Base-by-base conservation (phyloP, 1,139 yeast species). In the Sugiyamaella neomexicana region DNA sequence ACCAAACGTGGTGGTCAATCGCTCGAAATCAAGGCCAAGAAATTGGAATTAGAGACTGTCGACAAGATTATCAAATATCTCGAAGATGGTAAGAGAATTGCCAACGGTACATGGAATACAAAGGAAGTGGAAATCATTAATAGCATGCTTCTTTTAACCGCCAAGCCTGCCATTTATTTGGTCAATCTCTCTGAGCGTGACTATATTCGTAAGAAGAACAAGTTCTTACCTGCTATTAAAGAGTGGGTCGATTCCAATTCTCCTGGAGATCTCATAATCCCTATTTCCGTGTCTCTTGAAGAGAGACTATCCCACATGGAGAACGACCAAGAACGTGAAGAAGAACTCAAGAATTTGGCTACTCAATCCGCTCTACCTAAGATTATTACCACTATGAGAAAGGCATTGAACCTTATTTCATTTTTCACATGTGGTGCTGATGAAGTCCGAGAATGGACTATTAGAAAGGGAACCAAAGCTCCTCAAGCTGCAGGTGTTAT, bases 211-310 rank as follows among this genome's bases (percentile, higher is more conserved):
- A 93, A 91, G 84, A 93, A 93, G 88, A 93, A 95, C 81, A 93
- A 93, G 85, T 87, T 89, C 74, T 80, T 93, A 73, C 75, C 86
- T 60, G 84, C 80, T 71, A 91, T 93, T 74, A 93, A 93, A 79
- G 91, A 91, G 79, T 93, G 99, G 99, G 88, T 95, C 68, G 98
- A 95, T 75, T 77, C 78, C 65, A 79, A 82, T 79, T 91, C 97
- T 53, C 95, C 97, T 62, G 98, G 98, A 68, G 99, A 93, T 74
- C 72, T 86, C 61, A 88, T 93, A 69, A 89, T 93, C 64, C 99
- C 99, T 71, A 81, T 93, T 72, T 86, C 96, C 52, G 97, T 93
- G 55, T 86, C 86, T 60, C 80, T 89, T 64, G 99, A 93, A 80
- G 97, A 91, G 75, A 89, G 88, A 74, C 81, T 93, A 67, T 88